Percentiles rank a stretch among this genome's conserved stretches.
These are phyloP conservation scores for Nitzschia inconspicua DNA, from an alignment of 108 stramenopile genomes.

Conservation along the genomic window DNA sequence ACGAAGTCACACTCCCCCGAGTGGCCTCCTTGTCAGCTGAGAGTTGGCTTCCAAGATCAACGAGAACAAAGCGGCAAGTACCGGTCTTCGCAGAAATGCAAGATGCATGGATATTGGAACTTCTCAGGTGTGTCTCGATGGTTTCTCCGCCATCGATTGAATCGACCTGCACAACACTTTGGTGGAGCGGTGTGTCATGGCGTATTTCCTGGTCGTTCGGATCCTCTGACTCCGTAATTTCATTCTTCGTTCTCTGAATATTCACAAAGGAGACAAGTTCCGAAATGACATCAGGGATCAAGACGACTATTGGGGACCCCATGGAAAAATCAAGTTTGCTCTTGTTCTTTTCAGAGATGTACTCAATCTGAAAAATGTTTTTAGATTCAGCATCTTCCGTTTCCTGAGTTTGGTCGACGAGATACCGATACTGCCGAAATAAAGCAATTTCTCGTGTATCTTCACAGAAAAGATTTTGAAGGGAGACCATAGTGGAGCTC, in stretches of 20 bases:
- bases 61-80: conserved; percentile 46
- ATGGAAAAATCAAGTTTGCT: conserved; percentile 47
- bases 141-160: not conserved
- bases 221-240: not conserved
- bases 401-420: conserved; percentile 42
- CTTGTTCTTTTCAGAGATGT: conserved; percentile 33
- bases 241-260: conserved; percentile 4
- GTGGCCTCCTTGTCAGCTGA: not conserved
- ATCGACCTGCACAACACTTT: not conserved
- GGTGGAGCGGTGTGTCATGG: not conserved
- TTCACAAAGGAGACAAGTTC: conserved; percentile 65
- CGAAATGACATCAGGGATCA: conserved; percentile 70
- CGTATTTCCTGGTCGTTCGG: not conserved
- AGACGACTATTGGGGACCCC: conserved; percentile 72
- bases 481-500: conserved; percentile 37
- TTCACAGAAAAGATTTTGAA: conserved; percentile 69
- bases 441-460: conserved; percentile 43
- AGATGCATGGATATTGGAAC: not conserved
- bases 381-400: conserved; percentile 15
- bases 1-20: not conserved
- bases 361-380: conserved; percentile 53
- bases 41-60: conserved; percentile 40
- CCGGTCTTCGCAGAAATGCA: conserved; percentile 20
- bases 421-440: conserved; percentile 46
- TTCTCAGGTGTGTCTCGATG: conserved; percentile 1